These are phyloP conservation scores for Mortierella sp. DNA, from an alignment of 371 early-diverging fungal genomes.

Conservation along the genomic window DNA sequence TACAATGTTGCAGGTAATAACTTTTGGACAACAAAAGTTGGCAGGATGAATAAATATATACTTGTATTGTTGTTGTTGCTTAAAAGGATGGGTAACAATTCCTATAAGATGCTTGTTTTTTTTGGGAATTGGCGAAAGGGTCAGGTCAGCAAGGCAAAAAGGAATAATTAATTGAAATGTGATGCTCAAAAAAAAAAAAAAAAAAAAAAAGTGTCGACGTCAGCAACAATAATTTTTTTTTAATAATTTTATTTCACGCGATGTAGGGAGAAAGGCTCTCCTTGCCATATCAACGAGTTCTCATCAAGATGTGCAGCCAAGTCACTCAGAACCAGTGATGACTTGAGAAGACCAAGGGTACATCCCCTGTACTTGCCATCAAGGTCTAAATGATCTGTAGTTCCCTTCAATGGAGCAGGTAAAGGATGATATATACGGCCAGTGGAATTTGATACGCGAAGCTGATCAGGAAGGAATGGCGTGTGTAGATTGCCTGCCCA, in stretches of 20 bases:
- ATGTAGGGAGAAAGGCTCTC: conserved; percentile 10
- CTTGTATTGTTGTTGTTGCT: no score
- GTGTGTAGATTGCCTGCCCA: conserved; percentile 49
- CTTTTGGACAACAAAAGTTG: no score
- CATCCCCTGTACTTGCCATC: background rate
- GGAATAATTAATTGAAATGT: background rate
- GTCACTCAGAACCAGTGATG: conserved; percentile 45
- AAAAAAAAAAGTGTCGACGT: background rate
- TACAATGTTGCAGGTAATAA: no score
- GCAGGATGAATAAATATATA: no score
- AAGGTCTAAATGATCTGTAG: background rate
- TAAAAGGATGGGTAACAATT: background rate
- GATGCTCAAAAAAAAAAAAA: background rate
- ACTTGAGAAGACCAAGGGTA: conserved; percentile 38
- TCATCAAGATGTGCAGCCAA: conserved; percentile 29
- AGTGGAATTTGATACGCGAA: conserved; percentile 33
- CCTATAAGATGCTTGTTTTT: no score
- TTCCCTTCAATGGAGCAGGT: conserved; percentile 5
- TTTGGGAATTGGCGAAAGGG: background rate
- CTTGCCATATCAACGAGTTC: conserved; percentile 36
- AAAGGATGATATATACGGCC: conserved; percentile 54
- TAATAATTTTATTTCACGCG: background rate
- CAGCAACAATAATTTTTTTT: background rate
- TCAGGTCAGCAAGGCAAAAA: background rate
- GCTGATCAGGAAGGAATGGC: conserved; percentile 37